Base-by-base conservation (phyloP, 345 rosid genomes). In the Eucalyptus lansdowneana region DNA sequence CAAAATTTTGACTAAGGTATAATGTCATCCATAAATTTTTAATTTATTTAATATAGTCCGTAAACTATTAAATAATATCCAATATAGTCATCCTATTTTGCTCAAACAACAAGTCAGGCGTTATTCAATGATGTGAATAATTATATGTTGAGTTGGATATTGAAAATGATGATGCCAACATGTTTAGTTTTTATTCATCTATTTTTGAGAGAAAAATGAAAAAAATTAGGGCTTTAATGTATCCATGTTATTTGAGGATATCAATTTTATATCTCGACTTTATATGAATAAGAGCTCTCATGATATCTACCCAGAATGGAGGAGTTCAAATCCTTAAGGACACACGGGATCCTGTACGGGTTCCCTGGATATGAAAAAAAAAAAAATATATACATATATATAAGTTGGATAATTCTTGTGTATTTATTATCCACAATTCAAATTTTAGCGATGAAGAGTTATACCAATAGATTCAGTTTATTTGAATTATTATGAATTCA, bases 391-490 rank as follows among this genome's bases (percentile, higher is more conserved):
- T n/a, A n/a, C n/a, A n/a, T n/a, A n/a, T 40, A 9, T 9, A 22
- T 56, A 0, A 22, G 6, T 9, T 56, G 29, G 29, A 56, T 22
- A 24, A 56, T 24, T 24, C 13, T 56, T 0, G 6, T 56, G 13
- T 24, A 24, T 4, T 22, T 24, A 56, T 56, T 24, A 56, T 56
- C 62, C 29, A 10, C 13, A 10, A 56, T 56, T 56, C 62, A 56
- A 56, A 56, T 56, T 56, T 10, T 24, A 56, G 6, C 0, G 6
- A 10, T 56, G 12, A 9, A 9, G 27, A 54, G 25, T 2, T 22
- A 21, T 0, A 8, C 21, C 10, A 1, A 4, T 56, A 22, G 5
- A 56, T 24, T 22, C 1, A 0, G 1, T 10, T 56, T 0, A 11
- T 25, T 56, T 56, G 6, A 24, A 56, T 4, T 56, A 56, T 25